Conservation (phyloP, 2,329 filamentous ascomycete genomes). For the Tolypocladium paradoxum region DNA sequence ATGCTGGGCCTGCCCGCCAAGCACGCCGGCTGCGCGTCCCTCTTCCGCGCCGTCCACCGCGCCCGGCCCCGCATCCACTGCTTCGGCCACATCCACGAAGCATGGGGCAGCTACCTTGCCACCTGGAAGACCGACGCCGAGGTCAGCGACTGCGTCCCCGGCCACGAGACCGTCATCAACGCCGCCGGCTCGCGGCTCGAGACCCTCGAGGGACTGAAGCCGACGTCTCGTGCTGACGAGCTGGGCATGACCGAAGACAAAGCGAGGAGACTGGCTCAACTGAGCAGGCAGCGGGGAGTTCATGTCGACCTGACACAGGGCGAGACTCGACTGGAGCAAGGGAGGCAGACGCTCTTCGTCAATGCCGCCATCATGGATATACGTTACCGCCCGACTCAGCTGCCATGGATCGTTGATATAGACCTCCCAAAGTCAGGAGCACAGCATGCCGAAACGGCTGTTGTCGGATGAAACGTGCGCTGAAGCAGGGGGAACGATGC, state of each 20-base stretch:
- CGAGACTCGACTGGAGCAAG: slow-evolving; percentile 16
- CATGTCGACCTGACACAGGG: slow-evolving; percentile 26
- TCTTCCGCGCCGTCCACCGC: slow-evolving; percentile 33
- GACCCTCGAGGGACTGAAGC: slow-evolving; percentile 17
- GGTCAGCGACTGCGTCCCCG: background rate
- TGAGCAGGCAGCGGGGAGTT: slow-evolving; percentile 18
- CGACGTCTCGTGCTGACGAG: slow-evolving; percentile 10
- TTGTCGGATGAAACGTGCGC: too few relatives aligned
- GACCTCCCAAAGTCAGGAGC: slow-evolving; percentile 19
- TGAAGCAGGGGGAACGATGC: too few relatives aligned
- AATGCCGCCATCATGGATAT: slow-evolving; percentile 45
- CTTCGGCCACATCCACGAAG: slow-evolving; percentile 50
- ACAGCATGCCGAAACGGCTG: background rate
- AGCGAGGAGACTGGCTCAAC: slow-evolving; percentile 7
- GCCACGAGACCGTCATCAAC: slow-evolving; percentile 26
- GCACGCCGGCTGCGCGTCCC: slow-evolving; percentile 28
- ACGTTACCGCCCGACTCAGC: slow-evolving; percentile 29
- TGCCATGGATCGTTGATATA: slow-evolving; percentile 43
- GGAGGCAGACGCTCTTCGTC: slow-evolving; percentile 45
- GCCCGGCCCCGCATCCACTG: slow-evolving; percentile 38
- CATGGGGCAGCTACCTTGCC: slow-evolving; percentile 44
- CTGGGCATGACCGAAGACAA: slow-evolving; percentile 5
- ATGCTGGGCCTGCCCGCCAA: slow-evolving; percentile 2
- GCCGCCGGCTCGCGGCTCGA: slow-evolving; percentile 25
- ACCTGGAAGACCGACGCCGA: slow-evolving; percentile 30